Conservation (phyloP, 768 basidiomycete genomes). For the Rhodotorula diobovata region DNA sequence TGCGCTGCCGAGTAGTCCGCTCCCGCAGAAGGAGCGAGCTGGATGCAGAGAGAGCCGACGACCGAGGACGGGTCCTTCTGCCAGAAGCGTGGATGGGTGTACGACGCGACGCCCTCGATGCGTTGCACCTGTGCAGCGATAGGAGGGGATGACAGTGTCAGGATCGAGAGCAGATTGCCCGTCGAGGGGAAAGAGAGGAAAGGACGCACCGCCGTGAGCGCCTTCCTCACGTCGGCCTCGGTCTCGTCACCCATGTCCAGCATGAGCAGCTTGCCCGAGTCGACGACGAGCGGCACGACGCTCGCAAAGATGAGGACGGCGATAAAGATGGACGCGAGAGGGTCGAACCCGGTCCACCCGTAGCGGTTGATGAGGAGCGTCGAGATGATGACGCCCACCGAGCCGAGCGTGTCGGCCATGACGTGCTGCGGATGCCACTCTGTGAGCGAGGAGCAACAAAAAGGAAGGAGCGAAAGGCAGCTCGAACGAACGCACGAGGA, state of each 20-base stretch:
- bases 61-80: slow-evolving; percentile 81
- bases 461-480: no score
- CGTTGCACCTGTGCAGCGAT: slow-evolving; percentile 56
- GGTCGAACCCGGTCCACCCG: slow-evolving; percentile 98
- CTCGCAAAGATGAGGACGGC: slow-evolving; percentile 90
- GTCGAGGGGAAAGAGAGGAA: not conserved
- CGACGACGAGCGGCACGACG: slow-evolving; percentile 89
- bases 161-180: not conserved
- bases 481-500: slow-evolving; percentile 54
- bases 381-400: slow-evolving; percentile 95
- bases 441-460: not conserved
- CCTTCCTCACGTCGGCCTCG: slow-evolving; percentile 49
- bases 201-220: slow-evolving; percentile 48
- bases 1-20: slow-evolving; percentile 57
- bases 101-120: slow-evolving; percentile 76
- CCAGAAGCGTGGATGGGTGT: slow-evolving; percentile 83
- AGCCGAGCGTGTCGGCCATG: slow-evolving; percentile 93
- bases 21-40: slow-evolving; percentile 62
- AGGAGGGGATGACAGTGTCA: no score
- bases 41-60: slow-evolving; percentile 87
- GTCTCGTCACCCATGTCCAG: slow-evolving; percentile 66
- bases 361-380: slow-evolving; percentile 91
- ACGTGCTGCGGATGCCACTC: slow-evolving; percentile 69
- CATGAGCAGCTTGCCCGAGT: slow-evolving; percentile 80
- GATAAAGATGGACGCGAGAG: slow-evolving; percentile 94